phyloP scores from a whole-genome alignment of 2,329 filamentous ascomycete genomes.

The Microcyclosporella mali region DNA sequence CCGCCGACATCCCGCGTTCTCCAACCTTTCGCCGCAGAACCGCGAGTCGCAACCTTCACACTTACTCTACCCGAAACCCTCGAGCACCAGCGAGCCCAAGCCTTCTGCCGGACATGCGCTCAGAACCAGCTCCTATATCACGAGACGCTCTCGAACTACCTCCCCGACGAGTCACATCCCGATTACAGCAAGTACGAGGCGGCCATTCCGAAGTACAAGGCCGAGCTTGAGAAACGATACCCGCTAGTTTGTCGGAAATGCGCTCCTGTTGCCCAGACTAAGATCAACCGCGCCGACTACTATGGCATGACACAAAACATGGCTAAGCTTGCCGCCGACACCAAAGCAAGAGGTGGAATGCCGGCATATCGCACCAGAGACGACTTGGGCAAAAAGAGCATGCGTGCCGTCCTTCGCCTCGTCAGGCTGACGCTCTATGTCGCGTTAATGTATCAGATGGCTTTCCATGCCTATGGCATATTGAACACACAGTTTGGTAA shows the following conservation, averaged over 20 bases:
- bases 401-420: slow-evolving; percentile 21
- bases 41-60: slow-evolving; percentile 21
- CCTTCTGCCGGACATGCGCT: slow-evolving; percentile 71
- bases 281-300: slow-evolving; percentile 29
- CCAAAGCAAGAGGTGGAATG: slow-evolving; percentile 32
- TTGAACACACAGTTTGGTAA: slow-evolving; percentile 6
- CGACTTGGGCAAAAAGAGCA: slow-evolving; percentile 33
- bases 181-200: slow-evolving; percentile 63
- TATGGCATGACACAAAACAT: slow-evolving; percentile 27
- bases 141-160: slow-evolving; percentile 70
- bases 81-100: slow-evolving; percentile 36
- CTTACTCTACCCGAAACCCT: slow-evolving; percentile 22
- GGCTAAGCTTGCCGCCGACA: slow-evolving; percentile 66
- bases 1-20: slow-evolving; percentile 56
- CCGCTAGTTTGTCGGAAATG: slow-evolving; percentile 83
- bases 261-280: slow-evolving; percentile 60
- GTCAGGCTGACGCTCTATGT: slow-evolving; percentile 18
- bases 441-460: slow-evolving; percentile 22
- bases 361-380: slow-evolving; percentile 43
- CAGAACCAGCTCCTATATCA: slow-evolving; percentile 84
- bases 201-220: slow-evolving; percentile 63
- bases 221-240: slow-evolving; percentile 71
- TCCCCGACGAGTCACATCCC: slow-evolving; percentile 60
- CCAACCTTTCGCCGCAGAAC: slow-evolving; percentile 6
- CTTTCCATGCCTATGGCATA: slow-evolving; percentile 27